A percentile compares a stretch with the other conserved stretches of the same genome.
phyloP scores from a whole-genome alignment of 1,284 basidiomycete species.

The Bjerkandera adusta region DNA sequence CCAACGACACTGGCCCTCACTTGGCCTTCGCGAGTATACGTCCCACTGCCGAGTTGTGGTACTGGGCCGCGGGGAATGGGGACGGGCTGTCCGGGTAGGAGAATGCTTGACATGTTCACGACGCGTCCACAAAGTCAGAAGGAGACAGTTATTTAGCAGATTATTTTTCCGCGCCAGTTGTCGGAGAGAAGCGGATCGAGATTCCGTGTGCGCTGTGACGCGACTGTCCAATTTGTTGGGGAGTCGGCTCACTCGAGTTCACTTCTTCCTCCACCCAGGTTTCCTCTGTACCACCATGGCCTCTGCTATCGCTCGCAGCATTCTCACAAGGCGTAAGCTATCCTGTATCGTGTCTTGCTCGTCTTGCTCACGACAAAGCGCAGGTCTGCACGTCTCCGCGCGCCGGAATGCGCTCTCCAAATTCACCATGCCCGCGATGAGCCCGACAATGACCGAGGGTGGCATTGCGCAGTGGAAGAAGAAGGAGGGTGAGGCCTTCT shows the following conservation, averaged over 20 bases:
- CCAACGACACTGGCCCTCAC: constrained; percentile 78
- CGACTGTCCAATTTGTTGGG: constrained; percentile 22
- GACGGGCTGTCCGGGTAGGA: constrained; percentile 85
- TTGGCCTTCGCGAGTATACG: constrained; percentile 65
- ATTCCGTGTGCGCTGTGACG: constrained; percentile 35
- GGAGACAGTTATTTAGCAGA: constrained; percentile 14
- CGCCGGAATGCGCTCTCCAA: constrained; percentile 78
- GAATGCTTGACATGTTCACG: constrained; percentile 36
- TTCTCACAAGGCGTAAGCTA: constrained; percentile 64
- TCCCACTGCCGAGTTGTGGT: constrained; percentile 65
- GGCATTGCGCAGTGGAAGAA: constrained; percentile 98
- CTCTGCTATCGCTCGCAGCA: constrained; percentile 55
- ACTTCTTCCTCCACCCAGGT: constrained; percentile 19
- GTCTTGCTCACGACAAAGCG: constrained; percentile 4
- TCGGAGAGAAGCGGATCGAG: constrained; percentile 19
- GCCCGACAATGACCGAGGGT: constrained; percentile 99
- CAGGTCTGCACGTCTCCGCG: constrained; percentile 83
- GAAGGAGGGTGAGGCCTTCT: constrained; percentile 90
- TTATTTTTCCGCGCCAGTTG: constrained; percentile 6
- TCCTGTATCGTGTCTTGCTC: constrained; percentile 4
- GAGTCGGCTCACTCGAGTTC: constrained; percentile 11
- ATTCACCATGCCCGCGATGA: constrained; percentile 99
- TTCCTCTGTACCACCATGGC: constrained; percentile 43
- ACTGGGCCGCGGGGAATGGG: constrained; percentile 54
- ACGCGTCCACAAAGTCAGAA: constrained; percentile 8